Percentiles rank a stretch among this genome's conserved stretches.
These are phyloP conservation scores for Salvia splendens DNA, from an alignment of 257 asterid species.

Conservation along the genomic window DNA sequence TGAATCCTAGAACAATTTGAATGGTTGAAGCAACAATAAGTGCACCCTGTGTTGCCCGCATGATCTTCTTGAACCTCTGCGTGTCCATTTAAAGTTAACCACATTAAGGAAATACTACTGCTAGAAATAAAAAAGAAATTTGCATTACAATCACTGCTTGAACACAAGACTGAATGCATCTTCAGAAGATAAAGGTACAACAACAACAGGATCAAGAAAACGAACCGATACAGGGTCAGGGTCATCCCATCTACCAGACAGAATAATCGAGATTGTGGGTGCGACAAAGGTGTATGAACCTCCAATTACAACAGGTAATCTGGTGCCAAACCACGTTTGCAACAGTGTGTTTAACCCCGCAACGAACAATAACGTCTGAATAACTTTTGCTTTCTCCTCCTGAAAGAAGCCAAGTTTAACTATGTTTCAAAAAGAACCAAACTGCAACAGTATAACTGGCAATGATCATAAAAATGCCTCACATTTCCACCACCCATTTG, in stretches of 20 bases:
- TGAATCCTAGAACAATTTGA: conserved; percentile 91
- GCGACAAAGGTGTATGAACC: conserved; percentile 94
- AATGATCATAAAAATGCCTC: conserved; percentile 38
- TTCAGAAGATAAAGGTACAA: neutral
- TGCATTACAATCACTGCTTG: neutral
- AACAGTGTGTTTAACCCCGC: conserved; percentile 83
- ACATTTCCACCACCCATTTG: conserved; percentile 99
- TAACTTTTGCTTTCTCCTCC: conserved; percentile 96
- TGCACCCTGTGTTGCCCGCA: conserved; percentile 98
- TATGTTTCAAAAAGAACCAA: neutral
- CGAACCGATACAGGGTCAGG: conserved; percentile 78
- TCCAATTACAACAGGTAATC: conserved; percentile 91
- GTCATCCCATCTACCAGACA: conserved; percentile 93
- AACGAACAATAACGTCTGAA: conserved; percentile 84
- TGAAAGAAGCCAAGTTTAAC: conserved; percentile 29
- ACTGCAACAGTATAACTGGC: conserved; percentile 2
- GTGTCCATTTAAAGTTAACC: conserved; percentile 11
- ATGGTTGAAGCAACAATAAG: conserved; percentile 84
- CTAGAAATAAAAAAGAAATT: neutral
- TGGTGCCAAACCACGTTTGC: conserved; percentile 84
- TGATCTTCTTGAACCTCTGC: conserved; percentile 82
- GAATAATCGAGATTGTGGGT: conserved; percentile 85
- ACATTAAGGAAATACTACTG: conserved; percentile 6
- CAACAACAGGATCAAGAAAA: conserved; percentile 25
- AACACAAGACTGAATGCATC: conserved; percentile 15